phyloP scores from a whole-genome alignment of 2,329 filamentous ascomycete genomes.

The Fusarium anthophilum region DNA sequence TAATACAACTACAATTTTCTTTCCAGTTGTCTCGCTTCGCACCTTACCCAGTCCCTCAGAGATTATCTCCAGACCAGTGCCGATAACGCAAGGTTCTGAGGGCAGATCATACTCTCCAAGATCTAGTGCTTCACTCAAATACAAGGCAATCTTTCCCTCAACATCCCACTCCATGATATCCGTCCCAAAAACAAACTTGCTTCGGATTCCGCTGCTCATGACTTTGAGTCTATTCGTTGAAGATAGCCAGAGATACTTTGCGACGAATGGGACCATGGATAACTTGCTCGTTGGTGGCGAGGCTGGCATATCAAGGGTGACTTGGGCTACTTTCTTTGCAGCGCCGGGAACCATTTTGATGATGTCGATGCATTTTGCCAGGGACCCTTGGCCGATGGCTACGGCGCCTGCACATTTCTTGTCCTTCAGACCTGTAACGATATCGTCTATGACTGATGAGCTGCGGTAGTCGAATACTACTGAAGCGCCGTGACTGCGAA shows the following conservation, averaged over 20 bases:
- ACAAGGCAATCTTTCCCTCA: neutral
- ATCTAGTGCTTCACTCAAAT: neutral
- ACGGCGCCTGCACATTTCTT: neutral
- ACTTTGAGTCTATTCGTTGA: neutral
- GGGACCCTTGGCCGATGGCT: neutral
- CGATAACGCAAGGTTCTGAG: neutral
- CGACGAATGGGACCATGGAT: constrained; percentile 2
- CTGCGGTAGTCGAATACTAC: neutral
- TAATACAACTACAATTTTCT: neutral
- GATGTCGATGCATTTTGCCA: neutral
- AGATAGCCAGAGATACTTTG: constrained; percentile 2
- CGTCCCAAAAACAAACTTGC: constrained; percentile 8
- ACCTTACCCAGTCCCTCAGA: neutral
- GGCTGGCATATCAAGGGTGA: neutral
- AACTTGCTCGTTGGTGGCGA: neutral
- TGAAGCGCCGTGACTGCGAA: neutral
- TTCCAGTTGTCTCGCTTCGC: neutral
- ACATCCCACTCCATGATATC: constrained; percentile 3
- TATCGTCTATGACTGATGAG: neutral
- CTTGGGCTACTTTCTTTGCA: neutral
- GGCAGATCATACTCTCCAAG: neutral
- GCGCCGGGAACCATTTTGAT: neutral
- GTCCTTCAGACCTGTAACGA: neutral
- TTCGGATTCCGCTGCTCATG: neutral
- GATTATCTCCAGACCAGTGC: neutral